Conservation (phyloP, 345 rosid species). For the Populus deltoides region DNA sequence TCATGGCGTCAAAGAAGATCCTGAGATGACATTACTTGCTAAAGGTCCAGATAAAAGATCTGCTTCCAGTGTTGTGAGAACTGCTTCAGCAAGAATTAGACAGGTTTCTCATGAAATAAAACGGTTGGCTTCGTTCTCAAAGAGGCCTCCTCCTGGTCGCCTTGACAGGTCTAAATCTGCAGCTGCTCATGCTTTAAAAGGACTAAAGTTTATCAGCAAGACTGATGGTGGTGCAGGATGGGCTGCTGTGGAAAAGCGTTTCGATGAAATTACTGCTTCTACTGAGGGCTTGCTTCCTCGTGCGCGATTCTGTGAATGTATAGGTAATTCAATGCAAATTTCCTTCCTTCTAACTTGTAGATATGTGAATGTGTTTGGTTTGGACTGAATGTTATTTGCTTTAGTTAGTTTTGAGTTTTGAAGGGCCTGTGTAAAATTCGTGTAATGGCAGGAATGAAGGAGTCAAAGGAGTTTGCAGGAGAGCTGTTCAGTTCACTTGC, state of each 20-base stretch:
- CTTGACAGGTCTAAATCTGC: conserved; percentile 69
- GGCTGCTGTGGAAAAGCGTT: conserved; percentile 63
- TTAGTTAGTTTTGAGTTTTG: not conserved
- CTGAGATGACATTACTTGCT: conserved; percentile 41
- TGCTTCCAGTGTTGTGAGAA: conserved; percentile 31
- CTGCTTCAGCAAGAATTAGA: conserved; percentile 47
- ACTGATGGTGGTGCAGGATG: conserved; percentile 66
- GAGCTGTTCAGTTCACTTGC: conserved; percentile 67
- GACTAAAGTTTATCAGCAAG: conserved; percentile 73
- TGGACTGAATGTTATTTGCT: not conserved
- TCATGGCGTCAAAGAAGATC: conserved; percentile 36
- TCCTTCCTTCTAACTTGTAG: not conserved
- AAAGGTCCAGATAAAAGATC: conserved; percentile 52
- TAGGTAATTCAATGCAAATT: conserved; percentile 31
- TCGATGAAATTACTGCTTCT: conserved; percentile 53
- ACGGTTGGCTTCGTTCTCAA: conserved; percentile 50
- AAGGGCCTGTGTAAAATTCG: not conserved
- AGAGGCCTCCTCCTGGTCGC: conserved; percentile 35
- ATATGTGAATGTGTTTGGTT: not conserved
- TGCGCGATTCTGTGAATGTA: conserved; percentile 57
- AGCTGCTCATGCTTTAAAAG: conserved; percentile 59
- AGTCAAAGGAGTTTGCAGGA: conserved; percentile 66
- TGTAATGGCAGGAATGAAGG: conserved; percentile 58
- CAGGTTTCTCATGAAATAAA: conserved; percentile 68
- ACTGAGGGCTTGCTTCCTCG: conserved; percentile 47